Conservation (phyloP, 129 eudicot genomes). For the Sambucus nigra region DNA sequence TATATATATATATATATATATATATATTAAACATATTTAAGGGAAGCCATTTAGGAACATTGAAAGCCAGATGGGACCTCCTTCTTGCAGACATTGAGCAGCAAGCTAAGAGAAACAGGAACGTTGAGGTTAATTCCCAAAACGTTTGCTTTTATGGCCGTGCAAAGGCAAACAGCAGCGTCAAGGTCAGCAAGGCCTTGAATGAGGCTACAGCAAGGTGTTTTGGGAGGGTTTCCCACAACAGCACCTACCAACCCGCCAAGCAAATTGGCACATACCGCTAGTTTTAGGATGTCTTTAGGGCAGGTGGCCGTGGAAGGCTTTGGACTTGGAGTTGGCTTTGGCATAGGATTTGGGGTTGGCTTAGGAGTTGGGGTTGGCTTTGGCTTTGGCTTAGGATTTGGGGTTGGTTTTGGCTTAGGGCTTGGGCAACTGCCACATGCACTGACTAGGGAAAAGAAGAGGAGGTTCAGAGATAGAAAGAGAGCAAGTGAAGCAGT, state of each 20-base stretch:
- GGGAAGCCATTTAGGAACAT: slow-evolving; percentile 28
- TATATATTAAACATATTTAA: neutral
- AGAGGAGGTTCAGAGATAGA: slow-evolving; percentile 39
- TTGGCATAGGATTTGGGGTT: slow-evolving; percentile 22
- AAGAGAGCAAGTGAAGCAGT: slow-evolving; percentile 26
- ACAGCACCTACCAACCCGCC: slow-evolving; percentile 22
- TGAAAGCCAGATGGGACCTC: slow-evolving; percentile 40
- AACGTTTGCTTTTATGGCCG: slow-evolving; percentile 47
- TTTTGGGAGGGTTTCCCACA: slow-evolving; percentile 35
- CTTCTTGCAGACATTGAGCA: slow-evolving; percentile 44
- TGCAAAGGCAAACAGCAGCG: slow-evolving; percentile 67
- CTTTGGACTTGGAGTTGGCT: slow-evolving; percentile 20
- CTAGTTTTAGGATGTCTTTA: slow-evolving; percentile 38
- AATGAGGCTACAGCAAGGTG: slow-evolving; percentile 50
- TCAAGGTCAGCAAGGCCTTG: slow-evolving; percentile 51
- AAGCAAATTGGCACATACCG: slow-evolving; percentile 62
- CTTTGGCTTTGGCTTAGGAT: slow-evolving; percentile 22
- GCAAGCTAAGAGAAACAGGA: slow-evolving; percentile 49
- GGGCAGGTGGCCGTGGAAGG: slow-evolving; percentile 30
- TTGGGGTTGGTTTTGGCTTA: slow-evolving; percentile 17
- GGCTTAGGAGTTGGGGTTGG: slow-evolving; percentile 27
- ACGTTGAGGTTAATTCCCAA: slow-evolving; percentile 51
- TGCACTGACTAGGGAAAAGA: slow-evolving; percentile 40
- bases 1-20: no score
- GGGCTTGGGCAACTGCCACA: slow-evolving; percentile 33